A percentile compares a stretch with the other conserved stretches of the same genome.
These are phyloP conservation scores for Plasmodium chabaudi DNA, from an alignment of 169 alveolate species.

Conservation along the genomic window DNA sequence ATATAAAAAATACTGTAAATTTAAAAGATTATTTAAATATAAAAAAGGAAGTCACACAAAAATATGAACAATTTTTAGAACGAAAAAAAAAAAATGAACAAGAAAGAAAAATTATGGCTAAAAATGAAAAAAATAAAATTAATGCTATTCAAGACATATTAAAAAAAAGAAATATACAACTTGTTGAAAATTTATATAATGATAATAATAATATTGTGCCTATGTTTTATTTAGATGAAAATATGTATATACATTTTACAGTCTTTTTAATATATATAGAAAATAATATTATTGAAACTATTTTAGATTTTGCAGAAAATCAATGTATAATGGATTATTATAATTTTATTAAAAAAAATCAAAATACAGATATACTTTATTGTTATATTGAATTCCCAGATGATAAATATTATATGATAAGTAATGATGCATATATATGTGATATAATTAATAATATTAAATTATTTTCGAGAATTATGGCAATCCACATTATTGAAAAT, in stretches of 20 bases:
- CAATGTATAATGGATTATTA: constrained; percentile 42
- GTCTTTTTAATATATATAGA: constrained; percentile 56
- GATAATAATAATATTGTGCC: constrained; percentile 24
- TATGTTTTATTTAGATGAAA: constrained; percentile 35
- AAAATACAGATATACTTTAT: constrained; percentile 20
- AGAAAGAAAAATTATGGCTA: constrained; percentile 35
- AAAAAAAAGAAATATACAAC: constrained; percentile 31
- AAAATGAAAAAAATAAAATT: constrained; percentile 39
- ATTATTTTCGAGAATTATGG: constrained; percentile 27
- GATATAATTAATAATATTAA: constrained; percentile 42
- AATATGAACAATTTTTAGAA: constrained; percentile 39
- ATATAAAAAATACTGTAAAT: constrained; percentile 14
- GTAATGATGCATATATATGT: constrained; percentile 31
- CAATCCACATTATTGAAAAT: constrained; percentile 68
- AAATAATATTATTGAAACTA: constrained; percentile 43
- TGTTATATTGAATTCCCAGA: constrained; percentile 60
- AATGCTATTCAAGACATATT: constrained; percentile 32
- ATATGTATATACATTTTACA: constrained; percentile 64
- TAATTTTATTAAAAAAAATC: constrained; percentile 43
- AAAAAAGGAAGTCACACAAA: constrained; percentile 25
- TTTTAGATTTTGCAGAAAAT: constrained; percentile 61
- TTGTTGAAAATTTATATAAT: constrained; percentile 34
- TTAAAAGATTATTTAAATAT: constrained; percentile 58
- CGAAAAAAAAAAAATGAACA: constrained; percentile 32
- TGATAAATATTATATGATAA: constrained; percentile 33